Evolutionary conservation across 768 basidiomycete genomes (phyloP), one percentile per base, ranked within the genome.

Genomic region (Cystofilobasidium bisporidii): DNA sequence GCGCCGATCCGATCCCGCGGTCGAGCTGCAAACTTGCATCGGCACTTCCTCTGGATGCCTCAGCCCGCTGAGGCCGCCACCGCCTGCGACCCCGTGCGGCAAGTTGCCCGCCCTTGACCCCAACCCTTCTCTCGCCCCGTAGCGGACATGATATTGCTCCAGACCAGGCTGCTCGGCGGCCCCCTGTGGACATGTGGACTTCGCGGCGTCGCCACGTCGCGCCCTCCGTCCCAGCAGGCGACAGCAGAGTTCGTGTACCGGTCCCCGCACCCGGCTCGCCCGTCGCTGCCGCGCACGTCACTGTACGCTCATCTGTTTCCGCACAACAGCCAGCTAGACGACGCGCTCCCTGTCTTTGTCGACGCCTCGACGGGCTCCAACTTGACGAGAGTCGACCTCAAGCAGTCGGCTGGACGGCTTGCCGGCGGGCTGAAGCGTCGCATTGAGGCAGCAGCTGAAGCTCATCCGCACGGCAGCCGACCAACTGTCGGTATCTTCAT

Each of bases 361-460:
- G 87, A 90, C 71, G 85, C 85, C 0, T 74, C 78, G 2, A 82
- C 86, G 0, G 85, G 83, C 4, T 78, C 80, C 0, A 79, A 79
- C 5, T 71, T 90, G 56, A 80, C 86, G 0, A 83, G 88, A 14
- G 80, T 74, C 0, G 80, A 84, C 55, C 76, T 86, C 26, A 81
- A 80, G 43, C 76, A 80, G 5, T 77, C 84, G 22, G 79, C 85
- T 2, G 80, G 88, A 20, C 78, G 81, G 36, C 77, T 89, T 11
- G 87, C 79, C 0, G 78, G 81, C 68, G 87, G 86, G 0, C 77
- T 91, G 24, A 80, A 76, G 26, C 76, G 24, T 80, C 40, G 64
- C 40, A 22, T 63, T 77, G 38, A 41, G 50, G 1, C 59, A 57
- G 43, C 61, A 57, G n/a, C 65, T 68, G n/a, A 70, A 70, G 50